Conservation (phyloP, 164 flowering plant genomes). For the Buxus sempervirens region DNA sequence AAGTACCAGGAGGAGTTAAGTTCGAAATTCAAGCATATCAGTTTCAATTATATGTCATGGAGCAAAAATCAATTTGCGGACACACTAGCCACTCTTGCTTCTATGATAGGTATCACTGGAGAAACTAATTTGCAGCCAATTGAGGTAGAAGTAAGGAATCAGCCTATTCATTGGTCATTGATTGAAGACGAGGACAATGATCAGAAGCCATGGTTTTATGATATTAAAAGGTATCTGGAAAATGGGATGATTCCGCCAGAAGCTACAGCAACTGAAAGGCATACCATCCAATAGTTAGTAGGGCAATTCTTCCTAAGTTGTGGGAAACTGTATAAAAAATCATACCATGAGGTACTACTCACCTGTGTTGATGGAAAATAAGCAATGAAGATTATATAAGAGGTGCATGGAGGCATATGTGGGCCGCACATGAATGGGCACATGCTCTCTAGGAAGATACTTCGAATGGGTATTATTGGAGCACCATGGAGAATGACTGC, state of each 20-base stretch:
- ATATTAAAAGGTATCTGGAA: not conserved
- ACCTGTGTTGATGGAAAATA: not conserved
- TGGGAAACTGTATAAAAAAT: not conserved
- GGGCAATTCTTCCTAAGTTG: not conserved
- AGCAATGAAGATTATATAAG: not conserved
- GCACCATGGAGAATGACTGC: no score
- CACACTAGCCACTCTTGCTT: not conserved
- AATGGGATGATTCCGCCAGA: not conserved
- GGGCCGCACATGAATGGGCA: no score
- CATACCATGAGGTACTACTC: not conserved
- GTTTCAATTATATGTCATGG: not conserved
- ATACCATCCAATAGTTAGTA: not conserved
- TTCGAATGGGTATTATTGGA: no score
- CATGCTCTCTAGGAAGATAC: no score
- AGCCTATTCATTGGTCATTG: not conserved
- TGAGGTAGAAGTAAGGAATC: not conserved
- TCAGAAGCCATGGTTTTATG: not conserved
- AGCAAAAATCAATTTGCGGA: not conserved
- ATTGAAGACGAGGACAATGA: not conserved
- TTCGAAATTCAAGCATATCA: not conserved
- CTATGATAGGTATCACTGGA: not conserved
- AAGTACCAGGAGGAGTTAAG: not conserved
- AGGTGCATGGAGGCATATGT: no score
- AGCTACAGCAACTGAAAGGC: not conserved
- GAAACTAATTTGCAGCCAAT: not conserved